Base-by-base conservation (phyloP, 768 basidiomycete species). In the Artomyces pyxidatus region DNA sequence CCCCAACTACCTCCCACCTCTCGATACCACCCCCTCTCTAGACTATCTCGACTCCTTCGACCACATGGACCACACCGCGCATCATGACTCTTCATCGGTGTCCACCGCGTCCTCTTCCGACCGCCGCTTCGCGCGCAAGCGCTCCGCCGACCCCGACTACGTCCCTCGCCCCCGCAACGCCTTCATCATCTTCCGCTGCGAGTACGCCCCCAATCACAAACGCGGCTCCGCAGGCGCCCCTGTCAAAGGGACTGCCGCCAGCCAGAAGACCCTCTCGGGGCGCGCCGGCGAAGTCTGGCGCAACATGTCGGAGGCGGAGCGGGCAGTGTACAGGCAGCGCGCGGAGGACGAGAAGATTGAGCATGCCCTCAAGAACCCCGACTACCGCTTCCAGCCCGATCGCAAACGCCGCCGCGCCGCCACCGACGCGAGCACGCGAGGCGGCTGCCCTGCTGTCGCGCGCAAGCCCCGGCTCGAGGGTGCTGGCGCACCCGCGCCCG, bases 261-360 rank as follows among this genome's bases (percentile, higher is more conserved):
- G 46, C 21, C 75, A 76, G 50, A 78, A 79, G 61, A 73, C 77
- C 1, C 73, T 91, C 32, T 88, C 84, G n/a, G 83, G 84, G 57
- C 75, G 85, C 41, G 88, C 88, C 0, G 82, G 77, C 0, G 81
- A 82, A 45, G 81, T 84, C 26, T 93, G 90, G 90, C 73, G 72
- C 32, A 67, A 73, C 49, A 71, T 89, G 12, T 52, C 75, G 0
- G 49, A 58, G 0, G 68, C 71, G 37, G 76, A 78, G 47, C 76
- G 67, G 53, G 61, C 72, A 16, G 67, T 63, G 47, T 87, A 71
- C 69, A 72, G 74, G 57, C 57, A 61, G 7, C 67, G 74, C n/a
- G 82, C 85, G 1, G 73, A 74, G 35, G 54, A 62, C 50, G 81
- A 82, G 68, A 74, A 74, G 48, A 68, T 68, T 44, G 74, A 77